phyloP scores from a whole-genome alignment of 768 basidiomycete genomes.

The Asterophora lycoperdoides region DNA sequence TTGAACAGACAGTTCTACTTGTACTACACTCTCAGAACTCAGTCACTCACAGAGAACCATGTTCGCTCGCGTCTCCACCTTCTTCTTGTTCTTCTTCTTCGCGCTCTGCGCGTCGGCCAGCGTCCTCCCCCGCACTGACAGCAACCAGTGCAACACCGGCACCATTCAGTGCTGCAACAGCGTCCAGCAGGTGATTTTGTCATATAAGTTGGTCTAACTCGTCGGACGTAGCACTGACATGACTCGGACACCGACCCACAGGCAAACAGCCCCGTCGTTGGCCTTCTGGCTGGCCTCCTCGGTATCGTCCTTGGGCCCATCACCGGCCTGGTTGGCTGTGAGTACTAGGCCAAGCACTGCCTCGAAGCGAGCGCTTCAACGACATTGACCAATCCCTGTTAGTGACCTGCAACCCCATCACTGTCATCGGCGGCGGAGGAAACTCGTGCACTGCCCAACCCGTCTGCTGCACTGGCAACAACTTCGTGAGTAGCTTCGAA shows the following conservation, averaged over 20 bases:
- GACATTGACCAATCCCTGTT: neutral
- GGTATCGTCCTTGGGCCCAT: slow-evolving; percentile 10
- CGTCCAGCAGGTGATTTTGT: slow-evolving; percentile 1
- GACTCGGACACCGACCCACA: neutral
- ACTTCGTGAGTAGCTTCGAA: slow-evolving; percentile 12
- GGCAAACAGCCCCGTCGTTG: neutral
- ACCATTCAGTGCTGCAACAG: slow-evolving; percentile 8
- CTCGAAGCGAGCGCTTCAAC: too few species aligned
- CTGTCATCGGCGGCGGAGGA: neutral
- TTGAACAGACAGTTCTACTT: slow-evolving; percentile 13
- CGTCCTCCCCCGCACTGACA: slow-evolving; percentile 5
- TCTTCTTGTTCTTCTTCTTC: slow-evolving; percentile 12
- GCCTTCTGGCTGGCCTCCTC: slow-evolving; percentile 8
- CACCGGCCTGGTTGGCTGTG: slow-evolving; percentile 12
- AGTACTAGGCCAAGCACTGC: neutral
- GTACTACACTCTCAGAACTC: slow-evolving; percentile 12
- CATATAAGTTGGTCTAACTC: too few species aligned
- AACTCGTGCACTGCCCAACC: slow-evolving; percentile 12
- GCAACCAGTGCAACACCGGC: slow-evolving; percentile 10
- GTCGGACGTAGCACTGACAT: neutral
- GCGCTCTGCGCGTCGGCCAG: slow-evolving; percentile 15
- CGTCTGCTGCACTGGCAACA: slow-evolving; percentile 19
- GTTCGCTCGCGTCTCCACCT: slow-evolving; percentile 9
- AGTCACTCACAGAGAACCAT: slow-evolving; percentile 5
- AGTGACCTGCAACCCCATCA: slow-evolving; percentile 16